A percentile compares a stretch with the other conserved stretches of the same genome.
Evolutionary conservation across 75 land plant genomes (phyloP).

Genomic region (Cupressus sempervirens): DNA sequence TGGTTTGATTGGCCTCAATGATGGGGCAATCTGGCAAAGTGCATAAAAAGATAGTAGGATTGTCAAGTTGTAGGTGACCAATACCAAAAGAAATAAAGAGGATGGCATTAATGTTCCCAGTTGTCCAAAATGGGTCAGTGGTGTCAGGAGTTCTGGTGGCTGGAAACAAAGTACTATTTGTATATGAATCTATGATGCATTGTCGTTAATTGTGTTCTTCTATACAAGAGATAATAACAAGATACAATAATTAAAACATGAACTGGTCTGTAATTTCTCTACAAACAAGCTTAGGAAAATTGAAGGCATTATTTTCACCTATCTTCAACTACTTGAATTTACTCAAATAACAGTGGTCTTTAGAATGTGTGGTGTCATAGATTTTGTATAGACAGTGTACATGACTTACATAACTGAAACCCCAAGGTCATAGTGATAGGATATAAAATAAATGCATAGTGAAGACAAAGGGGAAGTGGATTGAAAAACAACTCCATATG

Average conservation of each 20-base stretch:
- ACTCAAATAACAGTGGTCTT: no score
- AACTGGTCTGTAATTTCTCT: not conserved
- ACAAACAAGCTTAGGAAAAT: no score
- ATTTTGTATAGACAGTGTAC: no score
- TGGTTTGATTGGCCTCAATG: not conserved
- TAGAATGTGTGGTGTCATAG: no score
- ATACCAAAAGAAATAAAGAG: not conserved
- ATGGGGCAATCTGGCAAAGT: not conserved
- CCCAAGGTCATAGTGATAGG: no score
- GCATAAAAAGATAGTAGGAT: not conserved
- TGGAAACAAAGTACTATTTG: not conserved
- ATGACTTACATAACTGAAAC: no score
- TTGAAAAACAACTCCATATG: no score
- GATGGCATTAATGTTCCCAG: not conserved
- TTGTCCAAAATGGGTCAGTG: not conserved
- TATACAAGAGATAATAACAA: not conserved
- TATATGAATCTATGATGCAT: not conserved
- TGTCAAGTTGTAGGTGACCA: not conserved
- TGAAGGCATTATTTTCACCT: no score
- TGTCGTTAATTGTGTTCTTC: not conserved
- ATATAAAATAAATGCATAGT: no score
- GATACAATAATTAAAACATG: not conserved
- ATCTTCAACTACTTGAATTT: no score
- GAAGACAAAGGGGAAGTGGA: no score
- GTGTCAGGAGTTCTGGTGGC: not conserved